phyloP scores from a whole-genome alignment of 1,284 basidiomycete genomes.

The Boletus albobrunnescens region DNA sequence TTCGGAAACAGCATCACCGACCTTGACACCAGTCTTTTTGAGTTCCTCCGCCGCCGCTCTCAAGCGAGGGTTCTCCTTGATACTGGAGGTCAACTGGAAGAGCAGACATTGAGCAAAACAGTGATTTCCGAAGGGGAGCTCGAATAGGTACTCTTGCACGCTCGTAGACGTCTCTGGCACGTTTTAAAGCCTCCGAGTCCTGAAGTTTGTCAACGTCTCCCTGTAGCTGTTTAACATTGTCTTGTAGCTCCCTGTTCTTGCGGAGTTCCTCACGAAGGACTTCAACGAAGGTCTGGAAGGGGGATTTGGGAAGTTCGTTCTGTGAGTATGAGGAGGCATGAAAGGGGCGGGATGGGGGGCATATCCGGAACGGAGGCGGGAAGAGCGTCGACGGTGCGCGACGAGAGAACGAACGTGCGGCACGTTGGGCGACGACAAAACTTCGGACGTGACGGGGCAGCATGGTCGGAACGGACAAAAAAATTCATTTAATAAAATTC shows the following conservation, averaged over 20 bases:
- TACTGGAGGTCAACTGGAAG: constrained; percentile 80
- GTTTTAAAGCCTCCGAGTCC: constrained; percentile 96
- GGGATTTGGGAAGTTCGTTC: constrained; percentile 79
- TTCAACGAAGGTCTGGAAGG: constrained; percentile 95
- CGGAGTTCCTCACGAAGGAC: constrained; percentile 88
- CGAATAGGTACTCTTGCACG: constrained; percentile 73
- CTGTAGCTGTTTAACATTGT: constrained; percentile 94
- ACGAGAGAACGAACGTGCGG: constrained; percentile 11
- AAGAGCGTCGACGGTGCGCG: constrained; percentile 21
- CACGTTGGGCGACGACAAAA: constrained; percentile 28
- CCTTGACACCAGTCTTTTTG: constrained; percentile 83
- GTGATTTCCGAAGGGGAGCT: constrained; percentile 1
- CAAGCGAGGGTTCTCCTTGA: constrained; percentile 93
- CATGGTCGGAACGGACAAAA: constrained; percentile 15
- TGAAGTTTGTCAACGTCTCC: constrained; percentile 97
- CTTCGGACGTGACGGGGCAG: constrained; percentile 32
- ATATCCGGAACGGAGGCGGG: constrained; percentile 44
- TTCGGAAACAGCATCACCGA: constrained; percentile 89
- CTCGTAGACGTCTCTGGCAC: constrained; percentile 87
- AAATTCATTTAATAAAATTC: background rate
- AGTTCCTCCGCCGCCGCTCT: constrained; percentile 90
- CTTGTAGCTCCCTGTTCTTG: constrained; percentile 93
- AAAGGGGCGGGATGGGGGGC: constrained; percentile 42
- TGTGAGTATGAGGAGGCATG: constrained; percentile 59
- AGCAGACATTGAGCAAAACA: constrained; percentile 6